These are phyloP conservation scores for Dryas alaskensis DNA, from an alignment of 306 rosid species.

Conservation along the genomic window DNA sequence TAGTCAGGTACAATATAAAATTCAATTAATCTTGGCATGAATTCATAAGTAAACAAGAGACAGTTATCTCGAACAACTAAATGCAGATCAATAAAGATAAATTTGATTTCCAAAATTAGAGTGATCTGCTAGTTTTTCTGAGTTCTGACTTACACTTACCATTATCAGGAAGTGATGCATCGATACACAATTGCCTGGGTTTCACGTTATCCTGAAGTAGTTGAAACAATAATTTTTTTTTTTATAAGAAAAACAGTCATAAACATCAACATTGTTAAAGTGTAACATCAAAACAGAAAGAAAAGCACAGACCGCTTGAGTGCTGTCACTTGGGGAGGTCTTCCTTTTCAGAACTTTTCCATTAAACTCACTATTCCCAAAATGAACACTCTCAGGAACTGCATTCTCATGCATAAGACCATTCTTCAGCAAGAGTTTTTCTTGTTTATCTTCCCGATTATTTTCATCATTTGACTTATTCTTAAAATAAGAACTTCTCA, in stretches of 20 bases:
- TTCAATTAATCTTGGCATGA: background rate
- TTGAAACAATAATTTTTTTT: constrained; percentile 14
- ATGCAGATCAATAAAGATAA: background rate
- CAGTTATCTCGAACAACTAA: background rate
- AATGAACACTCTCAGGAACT: constrained; percentile 32
- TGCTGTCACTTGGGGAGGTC: constrained; percentile 39
- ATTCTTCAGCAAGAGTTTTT: constrained; percentile 20
- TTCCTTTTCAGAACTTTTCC: constrained; percentile 54
- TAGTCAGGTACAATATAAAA: background rate
- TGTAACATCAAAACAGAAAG: constrained; percentile 4
- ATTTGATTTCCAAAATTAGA: background rate
- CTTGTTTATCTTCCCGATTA: constrained; percentile 37
- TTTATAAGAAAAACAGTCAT: constrained; percentile 19
- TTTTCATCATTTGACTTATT: constrained; percentile 42
- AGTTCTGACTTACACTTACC: constrained; percentile 36
- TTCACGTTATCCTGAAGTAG: constrained; percentile 58
- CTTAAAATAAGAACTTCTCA: constrained; percentile 73
- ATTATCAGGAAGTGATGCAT: constrained; percentile 33
- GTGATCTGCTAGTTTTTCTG: constrained; percentile 16
- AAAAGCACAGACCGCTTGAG: constrained; percentile 50
- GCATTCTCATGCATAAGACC: constrained; percentile 27
- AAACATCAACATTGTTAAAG: background rate
- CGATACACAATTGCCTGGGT: constrained; percentile 34
- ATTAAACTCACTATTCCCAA: constrained; percentile 29
- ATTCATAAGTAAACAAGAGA: background rate